Percentiles rank a stretch among this genome's conserved stretches.
Evolutionary conservation across 2,329 filamentous ascomycete species (phyloP).

Genomic region (Phialophora chinensis): DNA sequence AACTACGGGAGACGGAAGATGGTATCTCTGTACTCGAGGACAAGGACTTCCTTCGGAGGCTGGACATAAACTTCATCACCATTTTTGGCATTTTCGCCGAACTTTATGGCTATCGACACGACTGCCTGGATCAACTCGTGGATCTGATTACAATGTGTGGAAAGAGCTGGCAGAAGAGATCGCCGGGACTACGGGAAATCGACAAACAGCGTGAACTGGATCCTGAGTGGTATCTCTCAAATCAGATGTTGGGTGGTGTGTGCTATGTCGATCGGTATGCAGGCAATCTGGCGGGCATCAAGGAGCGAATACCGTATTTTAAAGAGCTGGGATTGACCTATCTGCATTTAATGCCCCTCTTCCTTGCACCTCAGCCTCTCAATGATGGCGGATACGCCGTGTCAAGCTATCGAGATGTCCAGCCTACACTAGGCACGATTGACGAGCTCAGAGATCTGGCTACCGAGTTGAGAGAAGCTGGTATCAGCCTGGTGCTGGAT

Average conservation of each 20-base stretch:
- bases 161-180: constrained; percentile 33
- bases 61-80: constrained; percentile 39
- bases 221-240: constrained; percentile 39
- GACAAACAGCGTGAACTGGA: constrained; percentile 36
- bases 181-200: constrained; percentile 30
- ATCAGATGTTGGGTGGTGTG: constrained; percentile 38
- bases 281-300: constrained; percentile 35
- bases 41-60: constrained; percentile 30
- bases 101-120: constrained; percentile 37
- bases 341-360: constrained; percentile 39
- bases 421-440: constrained; percentile 34
- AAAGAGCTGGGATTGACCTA: constrained; percentile 39
- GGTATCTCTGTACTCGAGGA: constrained; percentile 32
- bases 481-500: constrained; percentile 37
- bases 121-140: constrained; percentile 38
- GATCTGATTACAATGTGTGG: constrained; percentile 38
- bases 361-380: constrained; percentile 35
- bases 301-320: constrained; percentile 36
- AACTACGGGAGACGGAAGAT: constrained; percentile 33
- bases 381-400: constrained; percentile 39
- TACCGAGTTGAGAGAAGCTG: constrained; percentile 35
- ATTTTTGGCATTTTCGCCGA: constrained; percentile 39
- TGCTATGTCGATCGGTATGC: constrained; percentile 39
- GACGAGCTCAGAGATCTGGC: constrained; percentile 35
- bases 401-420: constrained; percentile 38